phyloP scores from a whole-genome alignment of 2,329 filamentous ascomycete species.

The Ascochyta fabae region DNA sequence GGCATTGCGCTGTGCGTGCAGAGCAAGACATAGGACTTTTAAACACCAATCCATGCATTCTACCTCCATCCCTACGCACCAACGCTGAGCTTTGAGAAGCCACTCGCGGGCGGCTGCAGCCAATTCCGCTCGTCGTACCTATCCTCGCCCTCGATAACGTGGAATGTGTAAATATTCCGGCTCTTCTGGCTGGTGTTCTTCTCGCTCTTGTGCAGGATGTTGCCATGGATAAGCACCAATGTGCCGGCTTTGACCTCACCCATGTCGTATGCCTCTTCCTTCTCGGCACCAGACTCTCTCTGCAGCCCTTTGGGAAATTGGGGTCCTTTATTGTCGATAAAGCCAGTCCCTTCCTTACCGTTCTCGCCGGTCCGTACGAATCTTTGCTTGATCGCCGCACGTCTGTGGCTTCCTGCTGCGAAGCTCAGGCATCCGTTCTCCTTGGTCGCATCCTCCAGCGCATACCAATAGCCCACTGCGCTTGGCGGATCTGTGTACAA shows the following conservation, averaged over 20 bases:
- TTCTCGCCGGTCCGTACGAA: slow-evolving; percentile 69
- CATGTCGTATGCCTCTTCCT: slow-evolving; percentile 69
- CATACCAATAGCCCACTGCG: slow-evolving; percentile 97
- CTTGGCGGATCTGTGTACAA: slow-evolving; percentile 87
- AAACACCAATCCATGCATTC: not conserved
- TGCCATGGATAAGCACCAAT: slow-evolving; percentile 93
- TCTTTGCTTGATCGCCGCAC: slow-evolving; percentile 72
- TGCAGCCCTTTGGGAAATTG: slow-evolving; percentile 61
- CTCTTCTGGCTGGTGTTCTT: slow-evolving; percentile 86
- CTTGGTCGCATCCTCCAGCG: slow-evolving; percentile 85
- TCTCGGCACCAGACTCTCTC: slow-evolving; percentile 52
- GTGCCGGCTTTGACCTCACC: slow-evolving; percentile 91
- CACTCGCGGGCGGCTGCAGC: slow-evolving; percentile 82
- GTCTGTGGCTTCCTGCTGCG: slow-evolving; percentile 79
- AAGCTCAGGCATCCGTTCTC: slow-evolving; percentile 92
- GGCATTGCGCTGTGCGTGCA: slow-evolving; percentile 87
- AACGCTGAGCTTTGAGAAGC: slow-evolving; percentile 73
- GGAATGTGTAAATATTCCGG: slow-evolving; percentile 95
- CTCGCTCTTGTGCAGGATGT: slow-evolving; percentile 94
- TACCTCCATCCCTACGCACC: slow-evolving; percentile 3
- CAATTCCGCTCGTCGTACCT: slow-evolving; percentile 88
- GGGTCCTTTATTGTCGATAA: slow-evolving; percentile 68
- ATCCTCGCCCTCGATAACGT: slow-evolving; percentile 85
- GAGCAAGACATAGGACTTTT: slow-evolving; percentile 47
- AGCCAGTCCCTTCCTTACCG: slow-evolving; percentile 50